Base-by-base conservation (phyloP, 495 filamentous ascomycete genomes). In the Aspergillus avenaceus region DNA sequence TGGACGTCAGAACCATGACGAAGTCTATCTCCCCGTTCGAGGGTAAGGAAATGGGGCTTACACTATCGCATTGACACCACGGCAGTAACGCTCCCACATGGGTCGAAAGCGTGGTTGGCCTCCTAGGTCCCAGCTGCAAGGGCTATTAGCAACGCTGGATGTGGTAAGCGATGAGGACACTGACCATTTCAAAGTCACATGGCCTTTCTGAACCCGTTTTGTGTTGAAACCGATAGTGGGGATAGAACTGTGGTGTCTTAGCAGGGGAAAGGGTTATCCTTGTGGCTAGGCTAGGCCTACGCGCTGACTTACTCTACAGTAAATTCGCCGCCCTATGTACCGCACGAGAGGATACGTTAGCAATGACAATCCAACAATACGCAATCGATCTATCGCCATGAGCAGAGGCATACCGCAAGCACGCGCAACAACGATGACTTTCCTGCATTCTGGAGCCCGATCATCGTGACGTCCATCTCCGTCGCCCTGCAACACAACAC, bases 381-480 rank as follows among this genome's bases (percentile, higher is more conserved):
- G 22, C 19, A 18, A 5, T 37, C 24, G 19, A 14, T 23, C 13
- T 38, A 21, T 31, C 13, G 45, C 32, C 19, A n/a, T 11, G 29
- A 21, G 19, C 9, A 50, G 50, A 49, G 51, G 56, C 87, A 76
- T 83, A 98, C 93, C 73, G 93, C 91, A 52, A 98, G 74, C 50
- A 98, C 93, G 46, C 92, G 81, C 66, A 97, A 77, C 64, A 98
- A 70, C 27, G 92, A 97, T 41, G 93, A 97, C 73, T 98, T 98
- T 53, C 93, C 93, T 45, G 93, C 93, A 74, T 98, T 98, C 67
- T 98, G 93, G 66, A 98, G 75, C 21, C 93, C 93, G 75, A 98
- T 95, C 90, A 98, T 96, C 53, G 93, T 98, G 67, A 98, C 90
- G 69, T 98, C 92, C 90, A 98, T 96, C 78, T 98, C 93, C 31